phyloP scores from a whole-genome alignment of 441 rosid species.

The Capsella rubella region DNA sequence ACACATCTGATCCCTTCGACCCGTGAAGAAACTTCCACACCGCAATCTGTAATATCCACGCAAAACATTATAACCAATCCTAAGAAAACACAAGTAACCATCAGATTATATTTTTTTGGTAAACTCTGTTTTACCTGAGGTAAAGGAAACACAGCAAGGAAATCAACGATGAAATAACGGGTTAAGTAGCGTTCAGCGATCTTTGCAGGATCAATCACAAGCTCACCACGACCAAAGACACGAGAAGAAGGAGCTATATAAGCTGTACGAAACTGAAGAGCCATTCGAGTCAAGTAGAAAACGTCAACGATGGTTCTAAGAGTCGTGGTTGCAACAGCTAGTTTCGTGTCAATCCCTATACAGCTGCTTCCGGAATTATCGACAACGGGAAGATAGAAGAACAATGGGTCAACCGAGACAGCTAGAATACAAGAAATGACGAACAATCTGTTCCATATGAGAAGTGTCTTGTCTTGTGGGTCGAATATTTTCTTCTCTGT shows the following conservation, averaged over 20 bases:
- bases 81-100: neutral
- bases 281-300: conserved; percentile 76
- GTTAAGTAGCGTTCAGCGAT: conserved; percentile 74
- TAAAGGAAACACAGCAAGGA: conserved; percentile 85
- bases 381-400: conserved; percentile 86
- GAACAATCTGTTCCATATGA: conserved; percentile 84
- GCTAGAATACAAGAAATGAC: conserved; percentile 81
- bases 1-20: conserved; percentile 68
- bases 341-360: conserved; percentile 67
- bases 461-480: conserved; percentile 87
- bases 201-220: conserved; percentile 86
- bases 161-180: conserved; percentile 82
- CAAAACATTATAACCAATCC: conserved; percentile 1
- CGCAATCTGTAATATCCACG: conserved; percentile 60
- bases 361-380: conserved; percentile 56
- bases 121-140: conserved; percentile 66
- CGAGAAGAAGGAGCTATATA: conserved; percentile 94
- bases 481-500: conserved; percentile 79
- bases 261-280: conserved; percentile 93
- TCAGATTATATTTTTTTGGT: neutral
- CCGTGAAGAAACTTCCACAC: conserved; percentile 75
- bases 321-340: conserved; percentile 72
- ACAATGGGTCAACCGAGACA: conserved; percentile 87
- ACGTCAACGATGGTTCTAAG: conserved; percentile 68
- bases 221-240: conserved; percentile 98